These are phyloP conservation scores for Chrysanthemum seticuspe DNA, from an alignment of 129 eudicot species.

Conservation along the genomic window DNA sequence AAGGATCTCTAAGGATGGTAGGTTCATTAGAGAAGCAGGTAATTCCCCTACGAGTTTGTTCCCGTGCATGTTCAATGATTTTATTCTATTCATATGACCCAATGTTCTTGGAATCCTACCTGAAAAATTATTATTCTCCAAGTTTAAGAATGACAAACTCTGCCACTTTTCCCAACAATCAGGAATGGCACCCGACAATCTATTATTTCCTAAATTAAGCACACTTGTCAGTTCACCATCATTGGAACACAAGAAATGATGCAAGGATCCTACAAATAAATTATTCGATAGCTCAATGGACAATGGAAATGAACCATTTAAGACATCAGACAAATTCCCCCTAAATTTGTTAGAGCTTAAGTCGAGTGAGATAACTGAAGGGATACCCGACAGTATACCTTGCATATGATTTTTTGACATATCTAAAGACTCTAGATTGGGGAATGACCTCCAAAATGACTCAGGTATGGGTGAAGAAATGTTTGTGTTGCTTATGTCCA, in stretches of 20 bases:
- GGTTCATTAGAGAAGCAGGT: not conserved
- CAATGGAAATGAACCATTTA: not conserved
- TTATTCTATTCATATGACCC: not conserved
- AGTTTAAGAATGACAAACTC: not conserved
- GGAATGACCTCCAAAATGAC: not conserved
- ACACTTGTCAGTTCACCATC: not conserved
- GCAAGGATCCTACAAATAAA: not conserved
- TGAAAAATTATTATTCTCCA: not conserved
- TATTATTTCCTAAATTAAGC: not conserved
- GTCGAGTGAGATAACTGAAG: not conserved
- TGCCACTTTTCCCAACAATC: not conserved
- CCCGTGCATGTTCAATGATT: not conserved
- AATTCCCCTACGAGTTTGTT: not conserved
- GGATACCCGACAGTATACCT: not conserved
- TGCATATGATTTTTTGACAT: not conserved
- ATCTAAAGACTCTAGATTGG: not conserved
- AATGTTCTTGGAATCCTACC: not conserved
- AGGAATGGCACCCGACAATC: not conserved
- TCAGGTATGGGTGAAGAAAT: not conserved
- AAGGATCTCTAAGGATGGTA: not conserved
- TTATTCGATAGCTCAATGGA: not conserved
- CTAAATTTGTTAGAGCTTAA: not conserved
- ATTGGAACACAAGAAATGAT: not conserved
- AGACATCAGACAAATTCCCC: too few relatives aligned
- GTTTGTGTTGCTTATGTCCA: not conserved